Evolutionary conservation across 2,329 filamentous ascomycete species (phyloP).

Genomic region (Fusarium temperatum): DNA sequence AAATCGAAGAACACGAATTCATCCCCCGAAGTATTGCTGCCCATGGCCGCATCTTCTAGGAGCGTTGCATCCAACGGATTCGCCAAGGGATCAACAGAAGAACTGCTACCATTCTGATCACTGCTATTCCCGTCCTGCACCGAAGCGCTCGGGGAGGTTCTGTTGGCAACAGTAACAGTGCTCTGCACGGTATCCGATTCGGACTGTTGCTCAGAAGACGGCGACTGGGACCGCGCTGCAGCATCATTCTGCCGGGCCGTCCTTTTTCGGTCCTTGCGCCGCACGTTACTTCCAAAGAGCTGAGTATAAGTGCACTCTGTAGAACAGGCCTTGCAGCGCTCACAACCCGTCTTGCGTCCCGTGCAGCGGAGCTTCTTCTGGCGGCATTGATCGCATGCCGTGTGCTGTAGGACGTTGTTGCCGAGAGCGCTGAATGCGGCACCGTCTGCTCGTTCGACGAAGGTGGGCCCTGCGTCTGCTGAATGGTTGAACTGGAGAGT

Average conservation of each 20-base stretch:
- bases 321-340: neutral
- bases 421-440: neutral
- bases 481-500: neutral
- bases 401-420: neutral
- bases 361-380: neutral
- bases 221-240: neutral
- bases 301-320: neutral
- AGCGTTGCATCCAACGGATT: neutral
- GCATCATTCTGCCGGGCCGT: neutral
- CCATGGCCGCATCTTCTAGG: neutral
- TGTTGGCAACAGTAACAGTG: neutral
- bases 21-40: neutral
- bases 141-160: neutral
- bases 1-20: neutral
- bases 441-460: neutral
- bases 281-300: neutral
- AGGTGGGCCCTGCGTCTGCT: neutral
- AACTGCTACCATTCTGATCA: neutral
- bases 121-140: accelerated
- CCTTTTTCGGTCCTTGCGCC: neutral
- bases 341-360: neutral
- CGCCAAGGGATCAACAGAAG: neutral
- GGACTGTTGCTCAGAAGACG: neutral
- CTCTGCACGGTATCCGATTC: neutral
- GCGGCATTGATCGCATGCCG: neutral